phyloP scores from a whole-genome alignment of 495 filamentous ascomycete species.

The Trichoderma erinaceum region DNA sequence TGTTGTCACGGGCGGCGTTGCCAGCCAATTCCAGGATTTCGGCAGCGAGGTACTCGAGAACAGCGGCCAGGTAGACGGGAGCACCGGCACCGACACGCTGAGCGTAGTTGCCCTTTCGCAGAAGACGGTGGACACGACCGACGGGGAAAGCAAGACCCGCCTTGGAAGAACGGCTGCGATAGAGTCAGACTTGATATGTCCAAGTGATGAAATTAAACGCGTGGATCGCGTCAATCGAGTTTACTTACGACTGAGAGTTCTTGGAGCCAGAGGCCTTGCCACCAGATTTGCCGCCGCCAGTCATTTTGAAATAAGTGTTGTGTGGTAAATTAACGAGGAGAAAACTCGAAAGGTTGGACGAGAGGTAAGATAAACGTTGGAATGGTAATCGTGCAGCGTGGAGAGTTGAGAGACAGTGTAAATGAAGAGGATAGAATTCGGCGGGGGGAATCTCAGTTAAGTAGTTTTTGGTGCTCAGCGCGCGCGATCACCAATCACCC shows the following conservation, averaged over 20 bases:
- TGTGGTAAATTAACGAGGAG: conserved; percentile 28
- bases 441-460: conserved; percentile 44
- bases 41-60: conserved; percentile 96
- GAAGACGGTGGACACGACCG: conserved; percentile 98
- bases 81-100: conserved; percentile 99
- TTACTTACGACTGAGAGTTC: conserved; percentile 90
- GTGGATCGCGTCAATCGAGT: conserved; percentile 21
- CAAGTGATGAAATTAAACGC: conserved; percentile 28
- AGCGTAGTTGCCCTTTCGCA: conserved; percentile 99
- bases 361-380: conserved; percentile 24
- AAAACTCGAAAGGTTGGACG: conserved; percentile 20
- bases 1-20: conserved; percentile 98
- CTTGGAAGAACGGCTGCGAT: conserved; percentile 88
- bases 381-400: conserved; percentile 34
- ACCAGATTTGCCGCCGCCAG: conserved; percentile 94
- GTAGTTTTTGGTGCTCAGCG: conserved; percentile 43
- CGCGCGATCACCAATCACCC: conserved; percentile 42
- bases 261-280: conserved; percentile 97
- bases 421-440: conserved; percentile 32
- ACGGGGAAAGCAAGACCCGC: conserved; percentile 98
- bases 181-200: conserved; percentile 28
- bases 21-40: conserved; percentile 98
- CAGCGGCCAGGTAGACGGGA: conserved; percentile 95
- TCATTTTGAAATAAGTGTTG: conserved; percentile 68
- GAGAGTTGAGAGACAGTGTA: conserved; percentile 16